Evolutionary conservation across 176 grass and related monocot genomes (phyloP), one percentile per base, ranked within the genome.

Genomic region (Zoysia japonica): DNA sequence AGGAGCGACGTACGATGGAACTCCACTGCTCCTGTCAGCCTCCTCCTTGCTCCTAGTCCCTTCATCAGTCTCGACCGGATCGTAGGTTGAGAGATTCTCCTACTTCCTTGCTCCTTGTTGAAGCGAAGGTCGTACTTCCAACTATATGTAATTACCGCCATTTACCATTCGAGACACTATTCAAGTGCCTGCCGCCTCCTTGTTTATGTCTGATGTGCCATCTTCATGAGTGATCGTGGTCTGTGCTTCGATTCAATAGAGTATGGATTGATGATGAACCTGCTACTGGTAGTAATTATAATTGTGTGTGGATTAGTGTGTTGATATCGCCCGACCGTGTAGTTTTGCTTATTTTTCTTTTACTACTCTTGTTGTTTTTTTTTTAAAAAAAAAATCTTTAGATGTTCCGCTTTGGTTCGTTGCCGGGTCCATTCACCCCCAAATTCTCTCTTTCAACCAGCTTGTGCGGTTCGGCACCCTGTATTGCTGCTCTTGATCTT

Each of bases 61-160:
- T 45, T 2, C 46, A 12, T 5, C 28, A 6, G 5, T 28, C 49
- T 44, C 43, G n/a, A 36, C 5, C 51, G 77, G 36, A 54, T 45
- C 9, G 7, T 65, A 35, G 65, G 20, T 20, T 57, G 68, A 46
- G 20, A 65, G 11, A 75, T 41, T 28, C 28, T 28, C 28, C 28
- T 28, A 28, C 28, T 28, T 28, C 28, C 28, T 28, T 28, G 28
- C 28, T 28, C 28, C 28, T 28, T 28, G 28, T 28, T 28, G 28
- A 28, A 28, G 28, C 28, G 44, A 67, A 19, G 52, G 20, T 3
- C 59, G 1, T 4, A 2, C 59, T 61, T 61, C 59, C 59, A 61
- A 9, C 59, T 46, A 44, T 80, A 40, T 79, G 75, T 85, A 85
- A 79, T 73, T 73, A 72, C 75, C 19, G 5, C n/a, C 17, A 62